Conservation (phyloP, 495 filamentous ascomycete genomes). For the Tuber melanosporum region DNA sequence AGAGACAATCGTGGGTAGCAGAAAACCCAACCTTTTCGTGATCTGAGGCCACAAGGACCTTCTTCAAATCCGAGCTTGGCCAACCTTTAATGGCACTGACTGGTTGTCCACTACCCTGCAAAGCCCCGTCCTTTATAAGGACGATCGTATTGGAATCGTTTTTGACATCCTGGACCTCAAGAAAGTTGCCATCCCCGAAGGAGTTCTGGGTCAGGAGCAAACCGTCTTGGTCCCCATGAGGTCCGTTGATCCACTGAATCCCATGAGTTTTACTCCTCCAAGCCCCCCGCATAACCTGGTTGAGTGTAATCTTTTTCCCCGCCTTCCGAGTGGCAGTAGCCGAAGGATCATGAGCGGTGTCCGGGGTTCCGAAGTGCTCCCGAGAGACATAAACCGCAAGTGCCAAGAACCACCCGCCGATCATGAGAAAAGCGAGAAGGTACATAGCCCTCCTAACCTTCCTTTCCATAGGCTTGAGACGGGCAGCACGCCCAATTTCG, state of each 20-base stretch:
- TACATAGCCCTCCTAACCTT: slow-evolving; percentile 61
- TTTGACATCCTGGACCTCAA: slow-evolving; percentile 43
- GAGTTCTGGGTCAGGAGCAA: slow-evolving; percentile 54
- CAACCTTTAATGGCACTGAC: slow-evolving; percentile 55
- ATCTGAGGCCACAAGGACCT: slow-evolving; percentile 71
- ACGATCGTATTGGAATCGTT: slow-evolving; percentile 49
- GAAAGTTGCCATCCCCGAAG: slow-evolving; percentile 35
- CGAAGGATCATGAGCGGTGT: slow-evolving; percentile 59
- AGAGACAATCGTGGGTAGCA: not conserved
- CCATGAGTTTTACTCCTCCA: slow-evolving; percentile 64
- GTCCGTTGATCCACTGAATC: slow-evolving; percentile 82
- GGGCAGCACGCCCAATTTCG: slow-evolving; percentile 33
- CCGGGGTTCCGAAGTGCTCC: slow-evolving; percentile 57
- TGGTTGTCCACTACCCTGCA: slow-evolving; percentile 52
- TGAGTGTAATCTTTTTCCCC: slow-evolving; percentile 72
- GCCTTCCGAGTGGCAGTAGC: slow-evolving; percentile 58
- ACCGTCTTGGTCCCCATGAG: slow-evolving; percentile 86
- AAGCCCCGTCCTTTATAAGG: slow-evolving; percentile 63
- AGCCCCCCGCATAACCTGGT: slow-evolving; percentile 65
- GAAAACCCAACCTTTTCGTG: slow-evolving; percentile 40
- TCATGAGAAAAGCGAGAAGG: slow-evolving; percentile 57
- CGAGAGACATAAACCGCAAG: slow-evolving; percentile 65
- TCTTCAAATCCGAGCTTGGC: slow-evolving; percentile 77
- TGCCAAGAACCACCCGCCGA: slow-evolving; percentile 74
- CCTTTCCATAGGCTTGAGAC: slow-evolving; percentile 51